phyloP scores from a whole-genome alignment of 345 rosid species.

The Populus nigra region DNA sequence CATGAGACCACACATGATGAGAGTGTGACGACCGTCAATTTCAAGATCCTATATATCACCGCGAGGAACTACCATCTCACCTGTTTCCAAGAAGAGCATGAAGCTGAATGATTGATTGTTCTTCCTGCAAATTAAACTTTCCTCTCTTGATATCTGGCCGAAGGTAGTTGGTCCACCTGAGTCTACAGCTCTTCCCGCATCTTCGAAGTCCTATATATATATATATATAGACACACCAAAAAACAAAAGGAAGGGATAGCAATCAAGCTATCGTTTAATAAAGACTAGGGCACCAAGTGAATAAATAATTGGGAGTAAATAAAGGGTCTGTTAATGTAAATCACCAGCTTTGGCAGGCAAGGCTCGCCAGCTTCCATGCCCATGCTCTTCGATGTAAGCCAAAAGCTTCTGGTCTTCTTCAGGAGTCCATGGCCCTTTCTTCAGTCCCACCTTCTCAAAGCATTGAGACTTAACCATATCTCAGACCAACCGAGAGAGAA shows the following conservation, averaged over 20 bases:
- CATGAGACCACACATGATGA: neutral
- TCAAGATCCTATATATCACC: neutral
- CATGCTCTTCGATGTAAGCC: constrained; percentile 8
- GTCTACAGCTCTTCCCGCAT: constrained; percentile 20
- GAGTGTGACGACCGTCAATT: neutral
- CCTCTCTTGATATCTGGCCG: constrained; percentile 21
- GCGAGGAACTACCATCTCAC: neutral
- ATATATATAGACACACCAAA: neutral
- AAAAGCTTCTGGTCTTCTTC: constrained; percentile 18
- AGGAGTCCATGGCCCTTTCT: constrained; percentile 19
- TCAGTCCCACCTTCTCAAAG: constrained; percentile 11
- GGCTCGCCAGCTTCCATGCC: constrained; percentile 19
- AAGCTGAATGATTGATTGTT: constrained; percentile 14
- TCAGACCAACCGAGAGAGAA: neutral
- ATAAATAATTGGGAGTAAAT: neutral
- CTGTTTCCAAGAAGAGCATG: constrained; percentile 22
- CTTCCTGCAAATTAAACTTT: constrained; percentile 14
- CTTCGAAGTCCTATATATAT: constrained; percentile 6
- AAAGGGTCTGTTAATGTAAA: neutral
- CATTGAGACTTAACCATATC: neutral
- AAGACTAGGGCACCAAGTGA: neutral
- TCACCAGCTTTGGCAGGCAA: constrained; percentile 13
- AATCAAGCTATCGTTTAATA: neutral
- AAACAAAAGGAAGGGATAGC: neutral
- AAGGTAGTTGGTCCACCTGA: constrained; percentile 15